Evolutionary conservation across 2,329 filamentous ascomycete genomes (phyloP).

Genomic region (Penicillium sp.): DNA sequence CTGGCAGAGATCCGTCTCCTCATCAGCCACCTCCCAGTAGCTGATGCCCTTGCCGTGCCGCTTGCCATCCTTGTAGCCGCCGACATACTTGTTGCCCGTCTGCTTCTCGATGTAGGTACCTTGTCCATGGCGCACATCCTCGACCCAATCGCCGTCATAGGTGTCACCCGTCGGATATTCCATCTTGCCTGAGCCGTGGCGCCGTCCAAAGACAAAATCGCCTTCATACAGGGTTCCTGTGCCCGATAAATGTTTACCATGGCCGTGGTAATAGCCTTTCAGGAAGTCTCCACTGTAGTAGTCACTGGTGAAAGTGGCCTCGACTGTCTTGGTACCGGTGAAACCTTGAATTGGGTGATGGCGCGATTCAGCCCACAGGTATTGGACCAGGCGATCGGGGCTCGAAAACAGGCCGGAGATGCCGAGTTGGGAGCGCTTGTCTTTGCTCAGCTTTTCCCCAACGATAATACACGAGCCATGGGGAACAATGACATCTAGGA

Average conservation of each 20-base stretch:
- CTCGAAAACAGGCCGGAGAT: constrained; percentile 36
- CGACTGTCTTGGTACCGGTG: constrained; percentile 50
- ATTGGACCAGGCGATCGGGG: constrained; percentile 42
- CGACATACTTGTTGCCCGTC: constrained; percentile 61
- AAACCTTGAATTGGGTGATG: constrained; percentile 46
- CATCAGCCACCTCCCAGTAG: constrained; percentile 61
- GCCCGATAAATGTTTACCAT: constrained; percentile 53
- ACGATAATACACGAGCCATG: constrained; percentile 45
- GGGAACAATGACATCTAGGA: constrained; percentile 31
- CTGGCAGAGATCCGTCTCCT: constrained; percentile 58
- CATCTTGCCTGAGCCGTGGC: constrained; percentile 58
- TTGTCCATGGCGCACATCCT: constrained; percentile 53
- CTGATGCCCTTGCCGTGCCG: constrained; percentile 62
- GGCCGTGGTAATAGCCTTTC: constrained; percentile 54
- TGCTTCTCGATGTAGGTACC: constrained; percentile 56
- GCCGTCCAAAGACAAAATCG: constrained; percentile 52
- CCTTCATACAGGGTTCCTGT: constrained; percentile 58
- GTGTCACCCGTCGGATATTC: constrained; percentile 55
- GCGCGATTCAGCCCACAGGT: constrained; percentile 45
- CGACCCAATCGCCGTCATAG: constrained; percentile 48
- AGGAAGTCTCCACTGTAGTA: constrained; percentile 56
- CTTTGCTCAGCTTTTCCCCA: constrained; percentile 40
- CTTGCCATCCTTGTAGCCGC: constrained; percentile 60
- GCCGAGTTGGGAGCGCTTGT: constrained; percentile 35
- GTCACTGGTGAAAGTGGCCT: constrained; percentile 54